Base-by-base conservation (phyloP, 352 stramenopile genomes). In the Globisporangium takayamanum region DNA sequence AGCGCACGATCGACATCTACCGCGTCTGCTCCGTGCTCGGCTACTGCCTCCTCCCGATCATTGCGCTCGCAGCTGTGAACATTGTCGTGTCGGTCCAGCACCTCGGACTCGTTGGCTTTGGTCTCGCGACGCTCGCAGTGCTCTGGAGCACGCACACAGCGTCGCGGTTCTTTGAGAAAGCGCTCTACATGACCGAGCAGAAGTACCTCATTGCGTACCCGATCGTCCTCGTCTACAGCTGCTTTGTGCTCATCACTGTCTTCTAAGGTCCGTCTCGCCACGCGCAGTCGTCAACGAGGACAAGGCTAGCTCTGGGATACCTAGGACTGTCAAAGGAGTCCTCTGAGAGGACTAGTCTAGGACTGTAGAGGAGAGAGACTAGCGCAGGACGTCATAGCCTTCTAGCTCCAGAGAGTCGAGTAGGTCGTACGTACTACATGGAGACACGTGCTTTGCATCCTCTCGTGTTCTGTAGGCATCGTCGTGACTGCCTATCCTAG, bases 221-320 rank as follows among this genome's bases (percentile, higher is more conserved):
- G 5, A 89, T 97, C 58, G 89, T 94, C 25, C 73, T 99, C 25
- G 76, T 99, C 28, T 99, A 99, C 81, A 95, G 84, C 39, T 97
- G 92, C 71, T 99, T 99, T 81, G 96, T 98, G 45, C 92, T 99
- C 28, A 99, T 99, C 68, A 97, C 97, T 5, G 97, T 99, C 45
- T 99, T 99, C 75, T 99, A 86, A 54, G 5, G 30, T 10, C 30
- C 30, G 30, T 8, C 30, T 5, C 30, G 30, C 5, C 30, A 36
- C 30, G 30, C 30, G 8, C 5, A 36, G 30, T 10, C 30, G 8
- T 8, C 30, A 36, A 36, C 30, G 30, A 36, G 5, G 30, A 36
- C 30, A 8, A 8, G 5, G 30, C 30, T 36, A 0, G 30, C 18
- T 0, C 4, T 50, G 22, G 22, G 22, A 22, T 22, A 22, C 22